Percentiles rank a stretch among this genome's conserved stretches.
Conservation (phyloP, 805 yeast genomes). For the Candida yuanshanica region DNA sequence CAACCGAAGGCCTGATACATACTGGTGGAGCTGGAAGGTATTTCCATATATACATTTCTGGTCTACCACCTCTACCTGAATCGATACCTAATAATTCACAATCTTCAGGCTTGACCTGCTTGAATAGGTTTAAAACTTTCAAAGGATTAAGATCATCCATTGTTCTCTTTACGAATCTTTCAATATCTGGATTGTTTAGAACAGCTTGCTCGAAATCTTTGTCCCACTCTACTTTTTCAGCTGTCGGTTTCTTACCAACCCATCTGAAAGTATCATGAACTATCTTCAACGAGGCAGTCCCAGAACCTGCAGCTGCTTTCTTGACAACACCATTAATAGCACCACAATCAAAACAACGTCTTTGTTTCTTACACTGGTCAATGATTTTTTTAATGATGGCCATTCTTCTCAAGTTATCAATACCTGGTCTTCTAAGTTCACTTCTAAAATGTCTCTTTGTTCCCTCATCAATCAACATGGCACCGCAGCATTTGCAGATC, state of each 20-base stretch:
- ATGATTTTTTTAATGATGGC: slow-evolving; percentile 71
- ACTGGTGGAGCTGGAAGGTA: slow-evolving; percentile 98
- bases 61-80: slow-evolving; percentile 82
- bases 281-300: slow-evolving; percentile 90
- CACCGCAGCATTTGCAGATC: slow-evolving; percentile 86
- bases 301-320: slow-evolving; percentile 87
- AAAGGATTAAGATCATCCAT: slow-evolving; percentile 93
- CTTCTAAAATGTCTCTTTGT: slow-evolving; percentile 60
- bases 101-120: slow-evolving; percentile 78
- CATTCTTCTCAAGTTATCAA: slow-evolving; percentile 92
- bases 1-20: slow-evolving; percentile 95
- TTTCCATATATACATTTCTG: slow-evolving; percentile 95
- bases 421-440: slow-evolving; percentile 83
- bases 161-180: slow-evolving; percentile 78
- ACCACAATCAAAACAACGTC: slow-evolving; percentile 84
- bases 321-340: slow-evolving; percentile 94
- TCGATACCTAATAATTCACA: slow-evolving; percentile 92
- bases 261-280: slow-evolving; percentile 95
- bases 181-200: slow-evolving; percentile 77
- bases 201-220: slow-evolving; percentile 75
- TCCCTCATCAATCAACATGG: slow-evolving; percentile 66
- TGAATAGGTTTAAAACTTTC: slow-evolving; percentile 80
- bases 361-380: slow-evolving; percentile 93
- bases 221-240: slow-evolving; percentile 85
- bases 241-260: slow-evolving; percentile 84